Base-by-base conservation (phyloP, 768 basidiomycete genomes). In the Symmetrospora coprosmae region DNA sequence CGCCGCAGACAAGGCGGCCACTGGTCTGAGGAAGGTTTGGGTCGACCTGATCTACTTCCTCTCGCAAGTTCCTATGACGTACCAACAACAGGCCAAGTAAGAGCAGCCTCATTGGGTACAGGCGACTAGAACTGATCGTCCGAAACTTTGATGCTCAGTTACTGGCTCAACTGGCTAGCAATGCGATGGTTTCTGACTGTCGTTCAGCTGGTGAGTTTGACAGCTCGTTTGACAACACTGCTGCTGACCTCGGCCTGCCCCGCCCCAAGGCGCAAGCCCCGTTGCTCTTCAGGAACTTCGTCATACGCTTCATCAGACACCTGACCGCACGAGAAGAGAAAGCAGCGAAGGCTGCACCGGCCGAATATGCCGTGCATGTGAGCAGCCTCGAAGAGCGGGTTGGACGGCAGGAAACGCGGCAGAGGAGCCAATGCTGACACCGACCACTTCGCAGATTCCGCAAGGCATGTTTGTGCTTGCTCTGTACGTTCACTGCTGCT, bases 131-230 rank as follows among this genome's bases (percentile, higher is more conserved):
- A n/a, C n/a, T n/a, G n/a, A n/a, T n/a, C n/a, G n/a, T n/a, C 28
- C 31, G 8, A 50, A 17, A 17, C 48, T 34, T 17, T 37, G n/a
- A 4, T 43, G n/a, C 38, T 17, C 28, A 53, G 60, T 47, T 52
- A 50, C 37, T 50, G 60, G 60, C 60, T 52, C 25, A 53, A 61
- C 28, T 61, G 60, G 60, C 51, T 61, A 9, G 37, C 58, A 30
- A 9, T 51, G 4, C 40, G 60, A 28, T 61, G 60, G 49, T 51
- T 51, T 19, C 25, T 61, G 19, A 28, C 30, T 28, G 31, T 43
- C 27, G 28, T 58, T 14, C 41, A 58, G 43, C 41, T 58, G 11
- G 25, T n/a, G n/a, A n/a, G n/a, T n/a, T n/a, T n/a, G n/a, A n/a
- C n/a, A n/a, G n/a, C n/a, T n/a, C n/a, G n/a, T n/a, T n/a, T n/a